Percentiles rank a stretch among this genome's conserved stretches.
phyloP scores from a whole-genome alignment of 2,329 filamentous ascomycete genomes.

The Epichloe sylvatica region DNA sequence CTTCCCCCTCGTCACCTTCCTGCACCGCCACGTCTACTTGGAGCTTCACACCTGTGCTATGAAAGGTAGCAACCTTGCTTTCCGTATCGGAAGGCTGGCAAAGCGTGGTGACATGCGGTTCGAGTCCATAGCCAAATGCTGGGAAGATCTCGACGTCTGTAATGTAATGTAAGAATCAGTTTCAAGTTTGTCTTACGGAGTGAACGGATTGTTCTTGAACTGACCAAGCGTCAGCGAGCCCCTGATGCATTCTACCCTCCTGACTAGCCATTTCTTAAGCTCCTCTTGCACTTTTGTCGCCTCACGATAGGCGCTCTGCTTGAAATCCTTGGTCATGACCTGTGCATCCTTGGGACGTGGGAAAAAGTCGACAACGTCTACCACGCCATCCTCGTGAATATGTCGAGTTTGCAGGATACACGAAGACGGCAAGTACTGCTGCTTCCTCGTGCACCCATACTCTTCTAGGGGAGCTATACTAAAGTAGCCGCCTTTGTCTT shows the following conservation, averaged over 20 bases:
- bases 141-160: constrained; percentile 57
- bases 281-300: constrained; percentile 41
- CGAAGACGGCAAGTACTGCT: constrained; percentile 61
- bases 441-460: constrained; percentile 52
- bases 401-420: constrained; percentile 68
- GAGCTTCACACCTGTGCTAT: constrained; percentile 42
- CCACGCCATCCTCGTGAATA: constrained; percentile 60
- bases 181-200: not conserved
- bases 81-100: constrained; percentile 26
- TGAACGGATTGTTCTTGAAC: not conserved
- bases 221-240: constrained; percentile 47
- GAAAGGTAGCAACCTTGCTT: constrained; percentile 51
- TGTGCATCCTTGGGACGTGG: constrained; percentile 49
- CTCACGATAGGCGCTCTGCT: constrained; percentile 40
- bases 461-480: constrained; percentile 45
- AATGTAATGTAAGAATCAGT: not conserved
- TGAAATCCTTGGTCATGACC: constrained; percentile 33
- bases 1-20: constrained; percentile 26
- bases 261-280: constrained; percentile 57
- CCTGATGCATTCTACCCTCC: constrained; percentile 59
- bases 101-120: constrained; percentile 46
- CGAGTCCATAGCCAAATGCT: constrained; percentile 55
- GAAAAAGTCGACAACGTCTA: constrained; percentile 63
- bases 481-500: constrained; percentile 61
- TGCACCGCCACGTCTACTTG: constrained; percentile 57